Conservation (phyloP, 1,284 basidiomycete species). For the Hortiboletus rubellus region DNA sequence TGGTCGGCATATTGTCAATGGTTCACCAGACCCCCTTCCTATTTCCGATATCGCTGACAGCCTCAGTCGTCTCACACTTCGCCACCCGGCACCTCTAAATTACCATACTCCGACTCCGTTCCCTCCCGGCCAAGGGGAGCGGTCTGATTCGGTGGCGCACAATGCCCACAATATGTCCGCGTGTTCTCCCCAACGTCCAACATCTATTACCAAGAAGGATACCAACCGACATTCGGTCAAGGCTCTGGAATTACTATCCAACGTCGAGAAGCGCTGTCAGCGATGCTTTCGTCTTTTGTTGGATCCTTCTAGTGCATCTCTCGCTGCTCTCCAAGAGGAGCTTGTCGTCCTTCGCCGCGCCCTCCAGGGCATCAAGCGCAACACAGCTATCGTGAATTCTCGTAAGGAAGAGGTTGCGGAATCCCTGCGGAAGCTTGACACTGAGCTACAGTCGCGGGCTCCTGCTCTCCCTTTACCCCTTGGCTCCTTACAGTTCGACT, state of each 20-base stretch:
- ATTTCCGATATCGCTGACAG: too few species aligned
- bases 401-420: not conserved
- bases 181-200: too few species aligned
- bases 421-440: not conserved
- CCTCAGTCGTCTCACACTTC: too few species aligned
- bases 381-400: not conserved
- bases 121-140: too few species aligned
- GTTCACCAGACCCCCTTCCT: too few species aligned
- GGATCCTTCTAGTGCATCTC: not conserved
- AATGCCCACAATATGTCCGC: too few species aligned
- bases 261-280: not conserved
- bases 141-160: too few species aligned
- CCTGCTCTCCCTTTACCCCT: not conserved
- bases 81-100: too few species aligned
- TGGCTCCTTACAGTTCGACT: not conserved
- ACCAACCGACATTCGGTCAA: not conserved
- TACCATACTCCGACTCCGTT: too few species aligned
- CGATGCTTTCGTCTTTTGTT: not conserved
- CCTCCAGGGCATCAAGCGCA: not conserved
- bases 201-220: not conserved
- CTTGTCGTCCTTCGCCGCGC: not conserved
- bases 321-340: not conserved
- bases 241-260: not conserved
- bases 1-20: too few species aligned
- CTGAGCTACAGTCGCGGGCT: not conserved